These are phyloP conservation scores for Boletellus sp. DNA, from an alignment of 1,284 basidiomycete species.

Conservation along the genomic window DNA sequence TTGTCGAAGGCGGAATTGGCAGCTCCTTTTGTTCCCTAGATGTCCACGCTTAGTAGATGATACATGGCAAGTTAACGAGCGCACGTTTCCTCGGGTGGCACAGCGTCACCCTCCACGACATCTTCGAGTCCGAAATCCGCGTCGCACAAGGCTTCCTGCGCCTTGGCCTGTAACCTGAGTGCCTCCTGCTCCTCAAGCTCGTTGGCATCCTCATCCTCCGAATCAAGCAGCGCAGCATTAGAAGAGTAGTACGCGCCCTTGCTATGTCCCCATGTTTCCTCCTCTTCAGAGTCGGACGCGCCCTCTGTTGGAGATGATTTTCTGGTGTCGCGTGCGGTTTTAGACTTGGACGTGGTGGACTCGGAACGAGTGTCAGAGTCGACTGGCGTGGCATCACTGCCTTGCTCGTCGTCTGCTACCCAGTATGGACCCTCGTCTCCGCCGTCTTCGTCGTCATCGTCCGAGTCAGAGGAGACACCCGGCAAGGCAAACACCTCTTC, in stretches of 20 bases:
- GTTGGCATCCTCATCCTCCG: conserved; percentile 82
- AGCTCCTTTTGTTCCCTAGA: conserved; percentile 36
- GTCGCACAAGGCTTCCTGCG: conserved; percentile 68
- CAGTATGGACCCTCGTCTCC: conserved; percentile 25
- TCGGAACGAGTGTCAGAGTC: conserved; percentile 36
- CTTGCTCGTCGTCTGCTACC: conserved; percentile 43
- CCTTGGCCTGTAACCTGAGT: conserved; percentile 73
- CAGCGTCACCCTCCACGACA: conserved; percentile 41
- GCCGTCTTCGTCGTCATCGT: conserved; percentile 65
- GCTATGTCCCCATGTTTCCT: conserved; percentile 79
- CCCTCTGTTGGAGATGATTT: conserved; percentile 27
- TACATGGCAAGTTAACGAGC: conserved; percentile 10
- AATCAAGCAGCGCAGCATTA: conserved; percentile 75
- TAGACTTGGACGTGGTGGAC: conserved; percentile 25
- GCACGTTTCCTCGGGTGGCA: conserved; percentile 39
- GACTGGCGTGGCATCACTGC: conserved; percentile 49
- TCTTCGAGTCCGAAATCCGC: conserved; percentile 86
- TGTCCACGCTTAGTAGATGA: conserved; percentile 7
- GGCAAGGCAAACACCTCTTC: conserved; percentile 54
- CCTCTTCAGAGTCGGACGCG: conserved; percentile 52
- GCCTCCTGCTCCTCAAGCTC: conserved; percentile 90
- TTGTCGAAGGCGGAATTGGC: conserved; percentile 20
- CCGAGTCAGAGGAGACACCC: conserved; percentile 36
- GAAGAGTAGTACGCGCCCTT: conserved; percentile 83
- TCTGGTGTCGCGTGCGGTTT: conserved; percentile 31